Percentiles rank a stretch among this genome's conserved stretches.
Conservation (phyloP, 2,329 filamentous ascomycete genomes). For the Coniochaeta pulveracea region DNA sequence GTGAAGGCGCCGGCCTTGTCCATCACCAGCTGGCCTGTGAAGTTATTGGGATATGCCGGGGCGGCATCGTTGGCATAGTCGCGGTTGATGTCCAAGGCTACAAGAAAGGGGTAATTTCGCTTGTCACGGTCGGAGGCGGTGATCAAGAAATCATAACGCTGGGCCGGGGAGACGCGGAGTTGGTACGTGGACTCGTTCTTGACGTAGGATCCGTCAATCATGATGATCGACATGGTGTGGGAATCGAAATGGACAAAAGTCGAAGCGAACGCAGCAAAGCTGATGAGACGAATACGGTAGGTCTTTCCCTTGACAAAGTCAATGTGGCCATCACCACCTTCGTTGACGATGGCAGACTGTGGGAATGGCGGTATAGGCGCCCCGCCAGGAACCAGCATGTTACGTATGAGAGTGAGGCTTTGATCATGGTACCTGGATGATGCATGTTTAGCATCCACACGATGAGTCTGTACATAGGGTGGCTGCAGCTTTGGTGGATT, state of each 20-base stretch:
- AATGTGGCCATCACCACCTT: slow-evolving; percentile 24
- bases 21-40: slow-evolving; percentile 31
- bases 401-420: slow-evolving; percentile 22
- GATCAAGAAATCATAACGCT: slow-evolving; percentile 34
- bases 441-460: too few relatives aligned
- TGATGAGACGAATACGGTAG: slow-evolving; percentile 35
- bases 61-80: slow-evolving; percentile 23
- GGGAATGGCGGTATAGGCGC: slow-evolving; percentile 29
- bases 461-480: background rate
- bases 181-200: slow-evolving; percentile 22
- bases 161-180: slow-evolving; percentile 28
- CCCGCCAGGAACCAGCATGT: slow-evolving; percentile 29
- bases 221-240: slow-evolving; percentile 32
- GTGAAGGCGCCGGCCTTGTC: slow-evolving; percentile 17
- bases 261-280: slow-evolving; percentile 29
- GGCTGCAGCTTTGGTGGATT: background rate
- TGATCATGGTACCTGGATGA: slow-evolving; percentile 34
- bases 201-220: slow-evolving; percentile 30
- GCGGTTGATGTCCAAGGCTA: slow-evolving; percentile 30
- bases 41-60: slow-evolving; percentile 23
- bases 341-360: slow-evolving; percentile 28
- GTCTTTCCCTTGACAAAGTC: slow-evolving; percentile 28
- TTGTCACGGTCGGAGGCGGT: slow-evolving; percentile 18
- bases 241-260: slow-evolving; percentile 31
- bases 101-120: slow-evolving; percentile 30